Conservation (phyloP, 495 filamentous ascomycete species). For the Pseudoneurospora amorphoporcata region DNA sequence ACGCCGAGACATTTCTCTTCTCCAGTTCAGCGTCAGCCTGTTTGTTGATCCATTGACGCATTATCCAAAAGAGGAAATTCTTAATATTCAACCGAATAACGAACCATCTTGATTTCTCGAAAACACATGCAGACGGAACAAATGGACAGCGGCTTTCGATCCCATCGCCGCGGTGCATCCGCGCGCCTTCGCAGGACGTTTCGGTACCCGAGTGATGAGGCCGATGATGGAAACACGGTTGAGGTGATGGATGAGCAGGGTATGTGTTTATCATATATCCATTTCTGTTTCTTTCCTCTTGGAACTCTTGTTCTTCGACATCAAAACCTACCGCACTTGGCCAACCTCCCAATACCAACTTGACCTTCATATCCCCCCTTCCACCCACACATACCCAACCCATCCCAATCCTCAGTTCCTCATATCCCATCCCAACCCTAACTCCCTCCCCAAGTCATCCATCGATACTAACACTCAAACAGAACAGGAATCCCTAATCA, state of each 20-base stretch:
- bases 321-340: conserved; percentile 15
- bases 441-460: background rate
- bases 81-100: background rate
- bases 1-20: background rate
- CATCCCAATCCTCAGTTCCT: conserved; percentile 6
- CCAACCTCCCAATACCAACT: conserved; percentile 48
- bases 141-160: background rate
- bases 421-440: background rate
- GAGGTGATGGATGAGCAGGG: conserved; percentile 57
- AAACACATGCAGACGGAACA: background rate
- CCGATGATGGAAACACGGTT: conserved; percentile 13
- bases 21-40: background rate
- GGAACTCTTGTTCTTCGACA: no score
- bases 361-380: background rate
- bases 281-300: background rate
- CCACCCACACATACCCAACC: background rate
- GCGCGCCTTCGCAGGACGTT: conserved; percentile 53
- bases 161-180: background rate
- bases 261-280: conserved; percentile 11
- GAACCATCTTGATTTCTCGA: background rate
- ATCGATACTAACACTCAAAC: background rate
- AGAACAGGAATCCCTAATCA: conserved; percentile 67
- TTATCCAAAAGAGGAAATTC: background rate
- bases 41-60: background rate
- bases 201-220: conserved; percentile 46